Conservation (phyloP, 2,329 filamentous ascomycete species). For the Didymella sp. region DNA sequence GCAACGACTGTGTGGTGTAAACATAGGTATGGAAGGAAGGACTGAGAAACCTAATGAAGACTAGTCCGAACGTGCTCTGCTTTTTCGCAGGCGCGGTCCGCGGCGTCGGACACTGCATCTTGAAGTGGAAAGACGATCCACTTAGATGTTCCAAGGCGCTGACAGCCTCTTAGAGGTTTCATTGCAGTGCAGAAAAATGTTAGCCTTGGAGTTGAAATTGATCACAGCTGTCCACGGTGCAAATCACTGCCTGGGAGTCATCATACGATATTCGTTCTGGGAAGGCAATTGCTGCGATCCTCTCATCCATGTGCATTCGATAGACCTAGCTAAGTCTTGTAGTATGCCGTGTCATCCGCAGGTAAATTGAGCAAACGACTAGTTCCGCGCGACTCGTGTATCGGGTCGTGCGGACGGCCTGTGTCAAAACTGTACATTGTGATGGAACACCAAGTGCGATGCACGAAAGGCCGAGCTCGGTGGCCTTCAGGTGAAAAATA, state of each 20-base stretch:
- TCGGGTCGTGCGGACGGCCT: background rate
- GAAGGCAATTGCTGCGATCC: background rate
- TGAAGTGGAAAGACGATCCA: conserved; percentile 2
- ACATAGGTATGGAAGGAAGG: background rate
- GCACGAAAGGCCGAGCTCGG: conserved; percentile 5
- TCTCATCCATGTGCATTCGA: conserved; percentile 6
- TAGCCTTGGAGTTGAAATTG: background rate
- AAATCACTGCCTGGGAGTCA: background rate
- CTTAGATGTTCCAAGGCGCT: background rate
- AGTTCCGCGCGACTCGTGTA: background rate
- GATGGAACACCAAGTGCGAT: conserved; percentile 6
- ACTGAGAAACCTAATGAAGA: background rate
- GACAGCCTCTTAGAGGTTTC: background rate
- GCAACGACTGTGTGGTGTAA: background rate
- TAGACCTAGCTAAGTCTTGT: background rate
- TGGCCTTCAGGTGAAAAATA: background rate
- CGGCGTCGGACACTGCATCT: conserved; percentile 3
- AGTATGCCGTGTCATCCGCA: conserved; percentile 1
- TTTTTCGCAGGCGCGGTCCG: background rate
- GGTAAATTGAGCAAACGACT: background rate
- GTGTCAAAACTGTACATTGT: conserved; percentile 5
- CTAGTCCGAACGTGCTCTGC: conserved; percentile 8
- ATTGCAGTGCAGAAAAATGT: background rate
- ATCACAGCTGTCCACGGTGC: background rate
- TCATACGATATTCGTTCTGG: background rate